Evolutionary conservation across 2,329 filamentous ascomycete genomes (phyloP).

Genomic region (Talaromyces sp.): DNA sequence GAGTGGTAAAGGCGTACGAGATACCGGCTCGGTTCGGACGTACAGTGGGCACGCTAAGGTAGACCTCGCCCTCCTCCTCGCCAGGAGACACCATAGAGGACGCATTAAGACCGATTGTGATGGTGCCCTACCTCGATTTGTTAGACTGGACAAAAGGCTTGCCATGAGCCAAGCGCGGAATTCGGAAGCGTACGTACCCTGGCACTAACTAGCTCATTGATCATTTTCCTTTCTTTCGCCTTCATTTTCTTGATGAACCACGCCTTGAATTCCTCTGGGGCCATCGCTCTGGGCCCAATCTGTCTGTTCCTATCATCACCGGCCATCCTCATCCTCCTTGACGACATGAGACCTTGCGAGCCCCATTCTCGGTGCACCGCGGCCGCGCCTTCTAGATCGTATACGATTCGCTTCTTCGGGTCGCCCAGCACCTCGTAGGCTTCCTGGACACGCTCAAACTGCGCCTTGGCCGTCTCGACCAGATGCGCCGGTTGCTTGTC

Average conservation of each 20-base stretch:
- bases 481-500: conserved; percentile 40
- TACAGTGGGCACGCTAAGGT: conserved; percentile 23
- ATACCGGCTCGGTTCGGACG: conserved; percentile 23
- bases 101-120: conserved; percentile 32
- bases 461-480: conserved; percentile 29
- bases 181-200: conserved; percentile 24
- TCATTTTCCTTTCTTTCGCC: conserved; percentile 29
- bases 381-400: conserved; percentile 38
- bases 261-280: conserved; percentile 33
- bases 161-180: neutral
- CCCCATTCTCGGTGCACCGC: conserved; percentile 37
- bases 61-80: conserved; percentile 23
- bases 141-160: neutral
- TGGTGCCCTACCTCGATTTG: conserved; percentile 19
- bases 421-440: conserved; percentile 40
- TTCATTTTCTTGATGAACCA: conserved; percentile 40
- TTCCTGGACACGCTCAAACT: conserved; percentile 36
- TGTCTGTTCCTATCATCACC: conserved; percentile 22
- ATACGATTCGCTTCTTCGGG: conserved; percentile 36
- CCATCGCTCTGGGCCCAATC: conserved; percentile 34
- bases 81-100: conserved; percentile 26
- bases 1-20: conserved; percentile 30
- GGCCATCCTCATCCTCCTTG: conserved; percentile 25
- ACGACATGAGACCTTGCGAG: conserved; percentile 18
- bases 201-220: conserved; percentile 33